Conservation (phyloP, 2,329 filamentous ascomycete species). For the Talaromyces sp. region DNA sequence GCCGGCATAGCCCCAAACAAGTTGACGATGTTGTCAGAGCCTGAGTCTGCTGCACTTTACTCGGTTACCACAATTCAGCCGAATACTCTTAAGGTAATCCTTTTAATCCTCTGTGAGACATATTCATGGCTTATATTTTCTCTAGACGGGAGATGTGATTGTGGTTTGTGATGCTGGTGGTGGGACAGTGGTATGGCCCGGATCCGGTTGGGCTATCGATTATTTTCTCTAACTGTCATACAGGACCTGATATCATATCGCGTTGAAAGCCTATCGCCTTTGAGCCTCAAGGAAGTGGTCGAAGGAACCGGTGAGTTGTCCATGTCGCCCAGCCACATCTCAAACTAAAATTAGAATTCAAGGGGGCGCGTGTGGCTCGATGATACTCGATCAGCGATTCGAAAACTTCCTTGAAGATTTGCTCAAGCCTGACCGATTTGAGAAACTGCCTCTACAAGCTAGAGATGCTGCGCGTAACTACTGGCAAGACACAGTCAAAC, state of each 20-base stretch:
- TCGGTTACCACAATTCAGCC: slow-evolving; percentile 23
- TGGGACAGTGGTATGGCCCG: slow-evolving; percentile 27
- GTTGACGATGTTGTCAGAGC: slow-evolving; percentile 19
- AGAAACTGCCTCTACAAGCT: slow-evolving; percentile 19
- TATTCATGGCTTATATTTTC: background rate
- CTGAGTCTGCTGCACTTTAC: slow-evolving; percentile 30
- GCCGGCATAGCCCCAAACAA: slow-evolving; percentile 12
- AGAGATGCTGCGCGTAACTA: slow-evolving; percentile 22
- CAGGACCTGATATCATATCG: slow-evolving; percentile 30
- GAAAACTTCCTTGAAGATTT: slow-evolving; percentile 19
- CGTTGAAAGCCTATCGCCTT: slow-evolving; percentile 18
- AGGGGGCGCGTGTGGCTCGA: slow-evolving; percentile 28
- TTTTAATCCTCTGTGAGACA: background rate
- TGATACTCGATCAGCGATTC: slow-evolving; percentile 25
- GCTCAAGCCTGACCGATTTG: slow-evolving; percentile 22
- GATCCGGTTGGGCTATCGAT: background rate
- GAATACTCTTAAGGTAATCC: slow-evolving; percentile 19
- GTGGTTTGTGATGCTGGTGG: slow-evolving; percentile 35
- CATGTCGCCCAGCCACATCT: background rate
- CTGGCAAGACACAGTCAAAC: slow-evolving; percentile 29
- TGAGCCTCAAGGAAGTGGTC: slow-evolving; percentile 22
- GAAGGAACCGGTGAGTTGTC: slow-evolving; percentile 20
- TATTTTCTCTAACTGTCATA: background rate
- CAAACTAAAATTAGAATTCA: background rate
- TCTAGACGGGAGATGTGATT: slow-evolving; percentile 24